These are phyloP conservation scores for Aphanomyces cochlioides DNA, from an alignment of 352 stramenopile genomes.

Conservation along the genomic window DNA sequence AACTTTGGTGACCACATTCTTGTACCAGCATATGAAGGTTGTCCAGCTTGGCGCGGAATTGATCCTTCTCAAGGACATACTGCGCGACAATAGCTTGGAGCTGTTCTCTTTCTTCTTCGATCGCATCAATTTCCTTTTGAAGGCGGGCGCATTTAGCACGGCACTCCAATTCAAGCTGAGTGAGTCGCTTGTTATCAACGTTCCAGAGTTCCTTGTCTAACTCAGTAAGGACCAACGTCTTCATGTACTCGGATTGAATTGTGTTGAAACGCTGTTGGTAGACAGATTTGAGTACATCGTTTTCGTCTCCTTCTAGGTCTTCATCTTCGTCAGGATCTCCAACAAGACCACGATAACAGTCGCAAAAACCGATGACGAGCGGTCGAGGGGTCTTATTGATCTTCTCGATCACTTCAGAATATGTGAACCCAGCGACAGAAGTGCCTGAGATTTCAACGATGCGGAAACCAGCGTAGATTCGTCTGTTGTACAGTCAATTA, in stretches of 20 bases:
- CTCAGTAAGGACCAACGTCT: slow-evolving; percentile 67
- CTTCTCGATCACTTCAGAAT: slow-evolving; percentile 72
- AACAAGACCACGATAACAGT: slow-evolving; percentile 80
- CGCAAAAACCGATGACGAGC: slow-evolving; percentile 78
- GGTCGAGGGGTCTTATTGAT: slow-evolving; percentile 61
- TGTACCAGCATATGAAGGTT: not conserved
- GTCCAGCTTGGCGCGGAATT: not conserved
- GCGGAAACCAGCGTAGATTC: slow-evolving; percentile 70
- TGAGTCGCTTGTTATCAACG: slow-evolving; percentile 50
- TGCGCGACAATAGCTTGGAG: not conserved
- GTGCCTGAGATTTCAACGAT: slow-evolving; percentile 81
- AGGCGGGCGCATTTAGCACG: slow-evolving; percentile 11
- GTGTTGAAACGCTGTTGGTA: slow-evolving; percentile 54
- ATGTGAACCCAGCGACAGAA: slow-evolving; percentile 70
- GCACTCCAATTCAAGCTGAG: slow-evolving; percentile 41
- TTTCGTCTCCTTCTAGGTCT: slow-evolving; percentile 40
- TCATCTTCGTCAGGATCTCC: slow-evolving; percentile 61
- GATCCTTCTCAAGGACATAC: slow-evolving; percentile 11
- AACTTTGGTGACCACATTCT: no score
- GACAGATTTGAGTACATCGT: slow-evolving; percentile 65
- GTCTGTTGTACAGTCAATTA: slow-evolving; percentile 32
- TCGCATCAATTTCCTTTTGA: slow-evolving; percentile 7
- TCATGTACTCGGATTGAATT: slow-evolving; percentile 71
- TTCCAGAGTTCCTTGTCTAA: slow-evolving; percentile 76
- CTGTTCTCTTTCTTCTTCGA: not conserved